These are phyloP conservation scores for Candida wancherniae DNA, from an alignment of 805 yeast species.

Conservation along the genomic window DNA sequence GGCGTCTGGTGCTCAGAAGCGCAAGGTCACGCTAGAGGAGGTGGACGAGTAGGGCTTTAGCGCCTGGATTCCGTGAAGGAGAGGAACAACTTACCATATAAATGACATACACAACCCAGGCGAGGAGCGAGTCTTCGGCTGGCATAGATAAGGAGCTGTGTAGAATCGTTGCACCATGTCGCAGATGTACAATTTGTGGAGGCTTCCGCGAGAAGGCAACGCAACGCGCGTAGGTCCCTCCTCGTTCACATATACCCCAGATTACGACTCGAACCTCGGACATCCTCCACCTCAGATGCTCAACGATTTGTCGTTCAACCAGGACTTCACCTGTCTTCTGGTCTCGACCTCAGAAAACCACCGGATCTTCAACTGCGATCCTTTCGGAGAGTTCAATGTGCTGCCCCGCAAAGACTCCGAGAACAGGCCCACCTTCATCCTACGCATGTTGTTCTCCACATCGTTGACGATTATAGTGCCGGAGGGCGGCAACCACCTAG, in stretches of 20 bases:
- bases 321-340: constrained; percentile 38
- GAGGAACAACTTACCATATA: too few relatives aligned
- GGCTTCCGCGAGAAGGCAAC: too few relatives aligned
- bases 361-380: constrained; percentile 41
- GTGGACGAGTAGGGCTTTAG: constrained; percentile 25
- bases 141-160: too few relatives aligned
- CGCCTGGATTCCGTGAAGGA: too few relatives aligned
- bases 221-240: too few relatives aligned
- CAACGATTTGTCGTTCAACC: constrained; percentile 38
- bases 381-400: constrained; percentile 40
- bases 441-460: constrained; percentile 39
- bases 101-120: too few relatives aligned
- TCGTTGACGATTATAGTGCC: constrained; percentile 40
- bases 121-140: too few relatives aligned
- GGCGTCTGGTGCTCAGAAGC: constrained; percentile 19
- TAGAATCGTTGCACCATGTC: too few relatives aligned
- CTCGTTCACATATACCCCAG: too few relatives aligned
- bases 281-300: constrained; percentile 11
- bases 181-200: too few relatives aligned
- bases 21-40: constrained; percentile 39
- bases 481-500: constrained; percentile 16
- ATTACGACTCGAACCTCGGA: background rate
- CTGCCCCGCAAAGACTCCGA: constrained; percentile 12
- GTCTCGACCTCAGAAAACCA: constrained; percentile 29
- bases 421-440: constrained; percentile 25